Evolutionary conservation across 306 rosid species (phyloP).

Genomic region (Astragalus glycyphyllos): DNA sequence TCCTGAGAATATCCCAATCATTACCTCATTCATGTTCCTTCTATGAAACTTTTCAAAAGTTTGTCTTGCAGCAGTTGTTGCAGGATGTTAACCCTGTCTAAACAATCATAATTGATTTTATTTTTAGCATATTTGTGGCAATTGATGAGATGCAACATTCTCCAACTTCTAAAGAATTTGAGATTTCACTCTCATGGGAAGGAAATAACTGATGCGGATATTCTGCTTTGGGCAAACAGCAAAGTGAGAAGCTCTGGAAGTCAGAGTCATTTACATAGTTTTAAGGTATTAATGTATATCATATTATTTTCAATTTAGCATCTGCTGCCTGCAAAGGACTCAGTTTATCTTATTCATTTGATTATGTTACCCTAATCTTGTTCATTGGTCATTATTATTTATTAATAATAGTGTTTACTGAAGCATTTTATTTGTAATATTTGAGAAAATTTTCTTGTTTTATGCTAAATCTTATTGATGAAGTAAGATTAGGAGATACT

Average conservation of each 20-base stretch:
- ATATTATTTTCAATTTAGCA: neutral
- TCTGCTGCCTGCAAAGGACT: neutral
- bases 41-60: neutral
- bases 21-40: neutral
- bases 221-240: slow-evolving; percentile 89
- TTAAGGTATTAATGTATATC: slow-evolving; percentile 60
- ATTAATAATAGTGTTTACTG: neutral
- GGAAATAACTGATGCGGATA: slow-evolving; percentile 89
- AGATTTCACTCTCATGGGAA: slow-evolving; percentile 91
- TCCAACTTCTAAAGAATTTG: slow-evolving; percentile 90
- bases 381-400: neutral
- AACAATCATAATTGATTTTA: slow-evolving; percentile 18
- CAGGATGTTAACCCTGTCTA: neutral
- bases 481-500: too few species aligned
- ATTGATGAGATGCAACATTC: slow-evolving; percentile 90
- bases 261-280: slow-evolving; percentile 77
- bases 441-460: neutral
- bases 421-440: neutral
- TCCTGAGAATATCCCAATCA: neutral
- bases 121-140: slow-evolving; percentile 95
- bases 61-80: neutral
- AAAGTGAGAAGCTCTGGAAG: slow-evolving; percentile 82
- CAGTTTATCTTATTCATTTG: neutral
- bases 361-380: neutral
- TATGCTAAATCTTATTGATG: neutral